A percentile compares a stretch with the other conserved stretches of the same genome.
Evolutionary conservation across 768 basidiomycete species (phyloP).

Genomic region (Termitomyces sp.): DNA sequence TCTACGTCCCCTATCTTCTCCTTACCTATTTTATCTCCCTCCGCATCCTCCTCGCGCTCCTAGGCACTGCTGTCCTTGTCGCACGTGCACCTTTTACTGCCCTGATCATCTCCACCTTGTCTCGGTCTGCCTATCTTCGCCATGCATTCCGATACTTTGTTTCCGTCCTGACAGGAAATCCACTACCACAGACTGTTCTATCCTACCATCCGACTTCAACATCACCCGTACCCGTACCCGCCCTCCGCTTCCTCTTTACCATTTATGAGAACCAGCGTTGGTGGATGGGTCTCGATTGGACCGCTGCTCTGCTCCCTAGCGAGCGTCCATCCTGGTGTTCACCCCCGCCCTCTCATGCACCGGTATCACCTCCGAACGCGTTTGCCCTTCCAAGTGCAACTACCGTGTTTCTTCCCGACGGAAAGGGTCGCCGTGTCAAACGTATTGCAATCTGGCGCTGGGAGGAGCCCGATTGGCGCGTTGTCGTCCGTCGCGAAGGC

Average conservation of each 20-base stretch:
- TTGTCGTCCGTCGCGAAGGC: conserved; percentile 62
- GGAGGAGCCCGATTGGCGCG: conserved; percentile 90
- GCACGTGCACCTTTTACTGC: conserved; percentile 68
- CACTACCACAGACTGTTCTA: conserved; percentile 39
- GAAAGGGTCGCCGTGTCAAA: conserved; percentile 48
- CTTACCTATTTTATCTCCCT: conserved; percentile 61
- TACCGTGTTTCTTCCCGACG: conserved; percentile 50
- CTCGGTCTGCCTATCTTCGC: conserved; percentile 66
- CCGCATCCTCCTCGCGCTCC: conserved; percentile 55
- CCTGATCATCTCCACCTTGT: conserved; percentile 51
- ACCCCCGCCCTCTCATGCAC: conserved; percentile 37
- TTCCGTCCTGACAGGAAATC: conserved; percentile 52
- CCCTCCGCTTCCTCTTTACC: conserved; percentile 81
- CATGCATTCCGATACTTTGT: conserved; percentile 53
- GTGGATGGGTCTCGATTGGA: conserved; percentile 99
- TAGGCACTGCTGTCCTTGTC: conserved; percentile 41
- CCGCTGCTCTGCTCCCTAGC: conserved; percentile 82
- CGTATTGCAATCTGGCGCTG: conserved; percentile 83
- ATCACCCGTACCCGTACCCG: conserved; percentile 31
- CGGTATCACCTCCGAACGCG: conserved; percentile 67
- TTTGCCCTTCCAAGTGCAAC: conserved; percentile 66
- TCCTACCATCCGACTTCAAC: conserved; percentile 30
- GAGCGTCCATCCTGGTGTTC: conserved; percentile 90
- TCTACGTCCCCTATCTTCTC: conserved; percentile 66
- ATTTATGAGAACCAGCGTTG: conserved; percentile 93